These are phyloP conservation scores for Populus hybrid DNA, from an alignment of 441 rosid species.

Conservation along the genomic window DNA sequence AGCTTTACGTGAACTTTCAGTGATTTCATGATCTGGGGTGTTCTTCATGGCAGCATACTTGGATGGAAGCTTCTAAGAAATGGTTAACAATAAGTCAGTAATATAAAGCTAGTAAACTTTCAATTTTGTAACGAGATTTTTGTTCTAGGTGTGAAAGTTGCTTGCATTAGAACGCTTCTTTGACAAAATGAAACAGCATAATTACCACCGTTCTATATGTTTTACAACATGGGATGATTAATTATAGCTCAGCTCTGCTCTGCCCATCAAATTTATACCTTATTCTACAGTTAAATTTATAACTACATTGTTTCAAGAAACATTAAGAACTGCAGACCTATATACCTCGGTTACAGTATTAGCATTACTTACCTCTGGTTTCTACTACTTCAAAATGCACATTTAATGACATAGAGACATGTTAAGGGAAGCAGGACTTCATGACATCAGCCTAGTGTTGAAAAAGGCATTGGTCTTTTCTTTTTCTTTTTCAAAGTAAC, in stretches of 20 bases:
- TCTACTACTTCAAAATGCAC: background rate
- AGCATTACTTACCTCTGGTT: no score
- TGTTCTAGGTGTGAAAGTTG: background rate
- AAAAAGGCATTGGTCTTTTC: background rate
- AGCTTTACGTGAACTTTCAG: slow-evolving; percentile 29
- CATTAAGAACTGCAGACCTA: no score
- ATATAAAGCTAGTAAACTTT: background rate
- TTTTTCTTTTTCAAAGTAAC: no score
- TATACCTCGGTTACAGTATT: no score
- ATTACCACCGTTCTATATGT: background rate
- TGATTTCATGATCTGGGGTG: slow-evolving; percentile 28
- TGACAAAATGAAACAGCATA: background rate
- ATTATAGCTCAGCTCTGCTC: background rate
- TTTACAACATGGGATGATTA: background rate
- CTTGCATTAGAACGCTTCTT: background rate
- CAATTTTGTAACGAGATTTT: background rate
- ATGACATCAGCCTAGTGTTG: no score
- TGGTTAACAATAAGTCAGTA: background rate
- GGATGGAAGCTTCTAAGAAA: slow-evolving; percentile 36
- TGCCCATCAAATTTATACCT: background rate
- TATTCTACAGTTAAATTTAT: no score
- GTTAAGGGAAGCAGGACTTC: no score
- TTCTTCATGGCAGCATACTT: slow-evolving; percentile 37
- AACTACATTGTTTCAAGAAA: no score
- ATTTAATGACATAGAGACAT: background rate